A percentile compares a stretch with the other conserved stretches of the same genome.
These are phyloP conservation scores for Clavispora fructus DNA, from an alignment of 805 yeast genomes.

Conservation along the genomic window DNA sequence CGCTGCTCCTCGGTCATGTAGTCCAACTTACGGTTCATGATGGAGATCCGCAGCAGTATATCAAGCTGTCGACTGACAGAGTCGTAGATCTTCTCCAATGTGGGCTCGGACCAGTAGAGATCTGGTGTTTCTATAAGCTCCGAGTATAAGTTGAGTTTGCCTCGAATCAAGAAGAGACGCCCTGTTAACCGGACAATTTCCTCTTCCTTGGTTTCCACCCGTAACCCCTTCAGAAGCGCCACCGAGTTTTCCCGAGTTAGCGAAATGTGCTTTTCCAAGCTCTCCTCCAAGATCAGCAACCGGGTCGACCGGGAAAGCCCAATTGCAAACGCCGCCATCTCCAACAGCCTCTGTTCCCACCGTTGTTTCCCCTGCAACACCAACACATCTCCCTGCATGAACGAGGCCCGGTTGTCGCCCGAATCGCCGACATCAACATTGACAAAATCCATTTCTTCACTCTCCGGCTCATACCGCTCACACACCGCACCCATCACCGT, in stretches of 20 bases:
- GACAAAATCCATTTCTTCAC: slow-evolving; percentile 83
- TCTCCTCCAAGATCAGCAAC: slow-evolving; percentile 70
- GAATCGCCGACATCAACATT: slow-evolving; percentile 32
- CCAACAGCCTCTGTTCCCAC: slow-evolving; percentile 46
- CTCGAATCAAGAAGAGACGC: slow-evolving; percentile 66
- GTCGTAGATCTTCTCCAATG: slow-evolving; percentile 69
- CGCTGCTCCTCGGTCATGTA: slow-evolving; percentile 87
- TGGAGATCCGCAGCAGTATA: slow-evolving; percentile 68
- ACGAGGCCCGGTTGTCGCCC: slow-evolving; percentile 28
- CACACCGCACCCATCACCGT: slow-evolving; percentile 42
- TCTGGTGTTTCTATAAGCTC: slow-evolving; percentile 92
- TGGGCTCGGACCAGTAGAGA: slow-evolving; percentile 88
- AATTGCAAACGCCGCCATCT: slow-evolving; percentile 83
- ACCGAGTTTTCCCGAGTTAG: slow-evolving; percentile 63
- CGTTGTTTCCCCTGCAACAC: slow-evolving; percentile 49
- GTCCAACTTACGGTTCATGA: slow-evolving; percentile 79
- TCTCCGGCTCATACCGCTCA: slow-evolving; percentile 47
- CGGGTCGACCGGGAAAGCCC: slow-evolving; percentile 86
- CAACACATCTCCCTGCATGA: slow-evolving; percentile 65
- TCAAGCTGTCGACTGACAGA: slow-evolving; percentile 69
- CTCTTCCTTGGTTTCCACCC: slow-evolving; percentile 39
- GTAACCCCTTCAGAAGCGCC: slow-evolving; percentile 56
- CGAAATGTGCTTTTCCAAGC: slow-evolving; percentile 63
- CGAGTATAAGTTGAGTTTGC: slow-evolving; percentile 77
- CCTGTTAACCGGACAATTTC: slow-evolving; percentile 73